These are phyloP conservation scores for Rhytidiadelphus loreus DNA, from an alignment of 225 moss, liverwort and hornwort genomes.

Conservation along the genomic window DNA sequence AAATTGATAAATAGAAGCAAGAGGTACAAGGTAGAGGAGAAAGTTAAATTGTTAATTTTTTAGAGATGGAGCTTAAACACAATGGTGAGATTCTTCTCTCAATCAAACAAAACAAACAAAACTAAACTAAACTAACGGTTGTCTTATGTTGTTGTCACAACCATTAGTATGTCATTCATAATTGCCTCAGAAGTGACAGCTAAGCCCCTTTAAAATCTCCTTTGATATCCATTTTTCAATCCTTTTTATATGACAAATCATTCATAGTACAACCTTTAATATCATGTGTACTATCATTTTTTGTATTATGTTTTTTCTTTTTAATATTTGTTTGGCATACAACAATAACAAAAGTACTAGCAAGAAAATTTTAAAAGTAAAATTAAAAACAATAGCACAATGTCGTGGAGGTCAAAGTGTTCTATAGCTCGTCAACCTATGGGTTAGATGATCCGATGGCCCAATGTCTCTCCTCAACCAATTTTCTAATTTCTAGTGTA, in stretches of 20 bases:
- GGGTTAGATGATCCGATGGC: rapidly evolving
- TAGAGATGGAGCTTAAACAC: no score
- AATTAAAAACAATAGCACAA: rapidly evolving
- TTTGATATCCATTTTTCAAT: background rate
- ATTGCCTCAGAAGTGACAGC: no score
- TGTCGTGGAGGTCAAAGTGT: rapidly evolving
- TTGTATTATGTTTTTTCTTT: no score
- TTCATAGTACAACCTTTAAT: background rate
- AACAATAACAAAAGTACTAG: background rate
- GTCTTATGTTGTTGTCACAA: no score
- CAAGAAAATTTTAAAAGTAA: background rate
- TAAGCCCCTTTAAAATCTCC: background rate
- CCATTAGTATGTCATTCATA: no score
- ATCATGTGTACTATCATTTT: background rate
- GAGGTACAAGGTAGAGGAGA: no score
- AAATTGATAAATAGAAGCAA: no score
- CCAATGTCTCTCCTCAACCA: background rate
- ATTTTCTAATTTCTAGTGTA: background rate
- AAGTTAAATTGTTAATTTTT: no score
- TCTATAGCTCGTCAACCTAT: background rate
- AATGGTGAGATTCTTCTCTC: no score
- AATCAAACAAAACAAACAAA: no score
- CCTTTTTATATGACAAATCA: background rate
- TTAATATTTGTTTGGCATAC: no score
- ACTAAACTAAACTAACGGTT: no score